These are phyloP conservation scores for Rhazya stricta DNA, from an alignment of 257 asterid genomes.

Conservation along the genomic window DNA sequence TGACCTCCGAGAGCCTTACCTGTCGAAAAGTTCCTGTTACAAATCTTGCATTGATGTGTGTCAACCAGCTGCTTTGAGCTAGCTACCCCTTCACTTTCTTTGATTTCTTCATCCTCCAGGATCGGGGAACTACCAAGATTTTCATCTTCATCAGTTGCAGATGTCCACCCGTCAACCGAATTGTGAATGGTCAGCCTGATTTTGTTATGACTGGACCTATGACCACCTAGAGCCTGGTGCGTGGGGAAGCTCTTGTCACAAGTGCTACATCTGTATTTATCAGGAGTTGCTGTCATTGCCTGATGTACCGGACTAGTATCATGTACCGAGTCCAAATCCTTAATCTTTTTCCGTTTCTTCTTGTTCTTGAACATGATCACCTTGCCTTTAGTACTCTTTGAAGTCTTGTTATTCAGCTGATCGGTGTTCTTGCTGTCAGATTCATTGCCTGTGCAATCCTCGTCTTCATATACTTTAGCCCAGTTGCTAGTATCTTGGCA, in stretches of 20 bases:
- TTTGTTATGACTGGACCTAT: slow-evolving; percentile 42
- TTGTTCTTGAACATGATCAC: slow-evolving; percentile 14
- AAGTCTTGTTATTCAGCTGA: not conserved
- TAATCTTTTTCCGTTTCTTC: slow-evolving; percentile 38
- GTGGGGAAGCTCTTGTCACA: slow-evolving; percentile 33
- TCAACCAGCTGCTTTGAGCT: slow-evolving; percentile 17
- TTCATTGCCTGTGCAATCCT: not conserved
- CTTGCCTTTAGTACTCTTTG: slow-evolving; percentile 1
- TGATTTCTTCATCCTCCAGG: not conserved
- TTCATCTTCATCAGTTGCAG: slow-evolving; percentile 9
- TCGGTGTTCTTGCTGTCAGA: slow-evolving; percentile 9
- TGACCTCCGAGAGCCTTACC: slow-evolving; percentile 24
- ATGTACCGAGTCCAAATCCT: slow-evolving; percentile 25
- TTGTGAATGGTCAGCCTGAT: slow-evolving; percentile 22
- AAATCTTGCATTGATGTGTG: slow-evolving; percentile 7
- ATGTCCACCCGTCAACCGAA: slow-evolving; percentile 4
- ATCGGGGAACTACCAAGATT: not conserved
- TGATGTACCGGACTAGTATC: slow-evolving; percentile 8
- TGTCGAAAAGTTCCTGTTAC: slow-evolving; percentile 11
- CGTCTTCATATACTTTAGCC: not conserved
- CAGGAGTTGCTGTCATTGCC: slow-evolving; percentile 5
- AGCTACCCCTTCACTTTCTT: slow-evolving; percentile 20
- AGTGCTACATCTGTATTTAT: slow-evolving; percentile 28
- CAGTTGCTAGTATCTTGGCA: slow-evolving; percentile 1
- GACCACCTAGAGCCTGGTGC: slow-evolving; percentile 47